Conservation (phyloP, 192 early-diverging fungal genomes). For the Entomortierella parvispora region DNA sequence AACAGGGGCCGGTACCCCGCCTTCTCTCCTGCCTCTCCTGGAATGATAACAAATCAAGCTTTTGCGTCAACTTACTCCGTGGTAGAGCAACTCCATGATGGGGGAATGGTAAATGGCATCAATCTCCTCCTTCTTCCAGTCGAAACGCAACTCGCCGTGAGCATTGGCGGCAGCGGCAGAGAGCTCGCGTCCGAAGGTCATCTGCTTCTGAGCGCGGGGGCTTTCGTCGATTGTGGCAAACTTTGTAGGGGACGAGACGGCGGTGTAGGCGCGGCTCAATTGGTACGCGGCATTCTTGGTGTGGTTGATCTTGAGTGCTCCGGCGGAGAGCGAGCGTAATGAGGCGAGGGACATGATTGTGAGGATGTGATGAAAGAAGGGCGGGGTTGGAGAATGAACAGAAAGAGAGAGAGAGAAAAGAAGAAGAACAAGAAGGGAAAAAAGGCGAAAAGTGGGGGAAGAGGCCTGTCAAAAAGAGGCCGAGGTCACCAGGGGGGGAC, state of each 20-base stretch:
- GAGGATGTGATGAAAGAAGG: background rate
- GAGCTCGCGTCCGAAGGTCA: conserved; percentile 42
- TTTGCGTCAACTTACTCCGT: conserved; percentile 63
- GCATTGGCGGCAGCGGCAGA: conserved; percentile 62
- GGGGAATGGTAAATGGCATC: conserved; percentile 80
- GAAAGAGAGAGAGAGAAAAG: background rate
- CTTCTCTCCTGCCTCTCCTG: background rate
- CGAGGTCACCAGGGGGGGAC: background rate
- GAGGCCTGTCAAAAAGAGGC: conserved; percentile 3
- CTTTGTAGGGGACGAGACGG: conserved; percentile 48
- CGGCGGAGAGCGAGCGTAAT: conserved; percentile 48
- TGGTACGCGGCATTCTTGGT: conserved; percentile 43
- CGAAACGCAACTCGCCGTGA: conserved; percentile 61
- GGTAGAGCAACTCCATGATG: conserved; percentile 79
- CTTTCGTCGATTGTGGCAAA: conserved; percentile 59
- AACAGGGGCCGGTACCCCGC: conserved; percentile 2
- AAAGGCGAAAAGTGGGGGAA: background rate
- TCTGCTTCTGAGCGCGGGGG: conserved; percentile 38
- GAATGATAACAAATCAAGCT: background rate
- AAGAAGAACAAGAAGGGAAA: background rate
- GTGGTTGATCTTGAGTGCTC: conserved; percentile 41
- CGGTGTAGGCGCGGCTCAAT: conserved; percentile 53
- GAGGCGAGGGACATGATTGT: conserved; percentile 39
- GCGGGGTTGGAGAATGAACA: background rate
- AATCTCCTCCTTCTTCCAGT: conserved; percentile 82